Conservation (phyloP, 352 stramenopile species). For the Globisporangium okanoganense region DNA sequence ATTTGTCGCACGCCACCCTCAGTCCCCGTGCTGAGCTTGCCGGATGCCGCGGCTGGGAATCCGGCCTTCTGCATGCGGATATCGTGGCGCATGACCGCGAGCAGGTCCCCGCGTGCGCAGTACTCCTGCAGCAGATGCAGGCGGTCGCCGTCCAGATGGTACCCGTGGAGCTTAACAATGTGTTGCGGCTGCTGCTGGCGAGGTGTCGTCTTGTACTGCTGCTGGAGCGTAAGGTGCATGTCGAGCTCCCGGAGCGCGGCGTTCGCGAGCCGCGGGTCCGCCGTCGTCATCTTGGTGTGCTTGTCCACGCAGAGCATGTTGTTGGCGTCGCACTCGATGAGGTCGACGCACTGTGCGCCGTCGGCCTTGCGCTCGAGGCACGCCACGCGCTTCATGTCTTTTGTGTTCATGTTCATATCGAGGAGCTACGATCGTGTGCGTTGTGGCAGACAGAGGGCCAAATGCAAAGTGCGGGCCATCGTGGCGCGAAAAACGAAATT, state of each 20-base stretch:
- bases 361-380: conserved; percentile 32
- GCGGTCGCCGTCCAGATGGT: conserved; percentile 43
- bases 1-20: conserved; percentile 36
- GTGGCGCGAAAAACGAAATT: background rate
- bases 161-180: conserved; percentile 46
- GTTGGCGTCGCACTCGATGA: conserved; percentile 34
- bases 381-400: conserved; percentile 3
- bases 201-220: conserved; percentile 5
- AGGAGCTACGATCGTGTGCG: background rate
- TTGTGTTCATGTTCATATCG: background rate
- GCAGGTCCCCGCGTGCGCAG: conserved; percentile 58
- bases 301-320: conserved; percentile 51
- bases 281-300: conserved; percentile 41
- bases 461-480: background rate
- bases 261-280: conserved; percentile 17
- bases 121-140: conserved; percentile 69
- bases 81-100: conserved; percentile 49
- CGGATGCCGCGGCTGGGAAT: conserved; percentile 17
- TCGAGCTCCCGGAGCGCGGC: conserved; percentile 66
- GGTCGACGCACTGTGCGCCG: conserved; percentile 47
- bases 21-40: conserved; percentile 28
- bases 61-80: conserved; percentile 38
- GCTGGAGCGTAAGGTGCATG: conserved; percentile 46
- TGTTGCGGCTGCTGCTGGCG: conserved; percentile 14
- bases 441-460: background rate